Base-by-base conservation (phyloP, 2,329 filamentous ascomycete genomes). In the Dothidotthia symphoricarpi region DNA sequence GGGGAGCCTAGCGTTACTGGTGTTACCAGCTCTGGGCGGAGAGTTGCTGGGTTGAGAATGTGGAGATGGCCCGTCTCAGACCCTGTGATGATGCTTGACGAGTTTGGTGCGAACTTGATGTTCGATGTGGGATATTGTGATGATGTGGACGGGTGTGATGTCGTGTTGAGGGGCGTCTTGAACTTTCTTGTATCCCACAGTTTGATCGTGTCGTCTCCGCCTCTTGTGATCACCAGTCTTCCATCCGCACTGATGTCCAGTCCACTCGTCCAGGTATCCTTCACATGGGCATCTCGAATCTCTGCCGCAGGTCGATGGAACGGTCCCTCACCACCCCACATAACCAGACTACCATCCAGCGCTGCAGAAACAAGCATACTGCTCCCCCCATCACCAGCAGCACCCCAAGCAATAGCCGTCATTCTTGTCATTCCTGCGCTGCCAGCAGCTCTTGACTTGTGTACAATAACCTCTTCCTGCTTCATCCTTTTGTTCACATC, bases 151-250 rank as follows among this genome's bases (percentile, higher is more conserved):
- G 79, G 69, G 66, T 95, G 89, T 5, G 83, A 72, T 12, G 88
- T 81, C 1, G 83, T 86, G 31, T 88, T 87, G 11, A 98, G 77
- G 3, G 93, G 88, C 40, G 85, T 76, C 64, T 93, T 97, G 75
- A 98, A 95, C 61, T 96, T 97, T 41, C 93, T 82, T 3, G 85
- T 94, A 64, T 98, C 93, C 93, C 93, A 98, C 2, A 96, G 76
- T 70, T 97, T 97, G 67, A 98, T 91, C 2, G 86, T 78, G 61
- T 94, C 82, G 67, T 98, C 93, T 34, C 90, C 91, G 38, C 93
- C 93, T 52, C 89, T 78, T 1, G 89, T 95, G 6, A 96, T 85
- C 3, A 97, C 81, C 71, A 96, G 84, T 41, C 91, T 80, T 8
- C 93, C 93, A 64, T 97, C 93, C 0, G 83, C 75, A 51, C 91